Evolutionary conservation across 176 grass and related monocot genomes (phyloP).

Genomic region (Chloris gayana): DNA sequence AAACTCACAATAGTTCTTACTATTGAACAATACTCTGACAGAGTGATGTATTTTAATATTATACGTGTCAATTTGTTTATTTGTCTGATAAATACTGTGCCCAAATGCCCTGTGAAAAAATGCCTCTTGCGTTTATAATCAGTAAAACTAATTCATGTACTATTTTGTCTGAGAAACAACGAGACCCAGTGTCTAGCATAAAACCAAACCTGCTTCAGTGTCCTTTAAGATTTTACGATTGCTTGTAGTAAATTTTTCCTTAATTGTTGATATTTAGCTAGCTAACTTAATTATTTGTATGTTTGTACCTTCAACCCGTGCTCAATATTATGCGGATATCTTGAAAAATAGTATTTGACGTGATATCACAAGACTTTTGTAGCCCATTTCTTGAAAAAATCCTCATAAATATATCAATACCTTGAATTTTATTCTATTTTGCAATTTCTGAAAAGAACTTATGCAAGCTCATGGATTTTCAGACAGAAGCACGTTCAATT

Average conservation of each 20-base stretch:
- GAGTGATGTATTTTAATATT: background rate
- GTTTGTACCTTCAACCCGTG: background rate
- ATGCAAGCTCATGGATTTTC: slow-evolving; percentile 22
- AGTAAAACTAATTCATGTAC: slow-evolving; percentile 8
- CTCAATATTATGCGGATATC: background rate
- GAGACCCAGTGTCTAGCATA: too few relatives aligned
- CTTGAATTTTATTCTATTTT: slow-evolving; percentile 5
- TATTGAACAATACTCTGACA: background rate
- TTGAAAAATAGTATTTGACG: background rate
- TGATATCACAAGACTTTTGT: slow-evolving; percentile 1
- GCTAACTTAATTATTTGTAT: slow-evolving; percentile 18
- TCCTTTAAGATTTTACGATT: too few relatives aligned
- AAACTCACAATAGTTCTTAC: background rate
- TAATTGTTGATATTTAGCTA: background rate
- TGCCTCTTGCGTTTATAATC: background rate
- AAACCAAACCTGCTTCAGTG: too few relatives aligned
- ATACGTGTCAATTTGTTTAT: background rate
- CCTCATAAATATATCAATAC: background rate
- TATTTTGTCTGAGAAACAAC: background rate
- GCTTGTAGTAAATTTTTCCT: too few relatives aligned
- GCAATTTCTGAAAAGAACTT: slow-evolving; percentile 20
- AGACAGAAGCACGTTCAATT: slow-evolving; percentile 11
- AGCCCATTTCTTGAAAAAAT: background rate
- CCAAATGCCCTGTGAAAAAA: slow-evolving; percentile 5
- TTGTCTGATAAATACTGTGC: background rate